phyloP scores from a whole-genome alignment of 805 yeast species.

The Lipomyces mesembrius region DNA sequence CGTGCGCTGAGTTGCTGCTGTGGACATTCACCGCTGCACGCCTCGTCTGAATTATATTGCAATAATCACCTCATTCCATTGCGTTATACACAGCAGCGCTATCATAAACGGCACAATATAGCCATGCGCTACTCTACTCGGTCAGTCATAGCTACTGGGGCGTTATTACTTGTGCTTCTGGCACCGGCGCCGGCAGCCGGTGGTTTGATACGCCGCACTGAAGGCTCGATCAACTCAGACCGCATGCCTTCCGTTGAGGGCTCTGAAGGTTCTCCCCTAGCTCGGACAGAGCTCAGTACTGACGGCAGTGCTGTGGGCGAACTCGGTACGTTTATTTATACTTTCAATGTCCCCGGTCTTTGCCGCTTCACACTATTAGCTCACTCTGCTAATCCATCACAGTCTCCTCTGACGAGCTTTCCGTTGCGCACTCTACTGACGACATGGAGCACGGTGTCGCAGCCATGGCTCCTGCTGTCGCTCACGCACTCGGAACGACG shows the following conservation, averaged over 20 bases:
- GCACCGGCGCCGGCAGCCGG: constrained; percentile 15
- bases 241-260: constrained; percentile 13
- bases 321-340: constrained; percentile 9
- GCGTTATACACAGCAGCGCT: not conserved
- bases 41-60: not conserved
- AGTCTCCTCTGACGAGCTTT: not conserved
- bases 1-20: not conserved
- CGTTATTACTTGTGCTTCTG: constrained; percentile 2
- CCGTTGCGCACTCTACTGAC: not conserved
- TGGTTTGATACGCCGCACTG: constrained; percentile 6
- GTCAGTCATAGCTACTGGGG: not conserved
- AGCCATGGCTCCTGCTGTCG: constrained; percentile 30
- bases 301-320: not conserved
- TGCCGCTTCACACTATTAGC: not conserved
- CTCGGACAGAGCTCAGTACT: constrained; percentile 14
- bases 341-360: not conserved
- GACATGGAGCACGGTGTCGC: constrained; percentile 33
- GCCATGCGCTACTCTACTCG: not conserved
- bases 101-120: not conserved
- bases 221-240: not conserved
- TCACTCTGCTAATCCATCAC: not conserved
- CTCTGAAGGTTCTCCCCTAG: constrained; percentile 32
- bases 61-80: not conserved
- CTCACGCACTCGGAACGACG: constrained; percentile 27
- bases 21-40: not conserved